Evolutionary conservation across 2,329 filamentous ascomycete genomes (phyloP).

Genomic region (Botrytis galanthina): DNA sequence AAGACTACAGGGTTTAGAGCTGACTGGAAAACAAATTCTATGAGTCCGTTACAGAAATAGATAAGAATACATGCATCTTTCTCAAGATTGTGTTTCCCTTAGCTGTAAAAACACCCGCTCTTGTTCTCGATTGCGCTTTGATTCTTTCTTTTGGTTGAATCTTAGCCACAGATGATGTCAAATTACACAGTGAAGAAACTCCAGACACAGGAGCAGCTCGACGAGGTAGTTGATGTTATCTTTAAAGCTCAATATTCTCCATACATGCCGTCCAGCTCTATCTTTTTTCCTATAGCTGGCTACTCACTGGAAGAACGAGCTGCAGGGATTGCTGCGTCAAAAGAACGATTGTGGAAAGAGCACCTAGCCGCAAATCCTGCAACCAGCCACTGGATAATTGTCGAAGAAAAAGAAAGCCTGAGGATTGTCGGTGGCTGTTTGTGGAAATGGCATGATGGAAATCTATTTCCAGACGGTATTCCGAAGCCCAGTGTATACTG

Average conservation of each 20-base stretch:
- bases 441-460: constrained; percentile 5
- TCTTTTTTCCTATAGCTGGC: neutral
- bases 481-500: neutral
- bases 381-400: neutral
- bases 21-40: neutral
- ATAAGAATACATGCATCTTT: neutral
- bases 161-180: neutral
- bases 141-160: neutral
- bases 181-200: neutral
- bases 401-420: neutral
- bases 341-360: constrained; percentile 1
- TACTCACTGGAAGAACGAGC: neutral
- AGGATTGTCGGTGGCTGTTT: neutral
- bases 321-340: neutral
- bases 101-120: neutral
- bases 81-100: neutral
- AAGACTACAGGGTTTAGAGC: neutral
- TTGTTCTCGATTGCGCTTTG: neutral
- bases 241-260: constrained; percentile 3
- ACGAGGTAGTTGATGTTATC: neutral
- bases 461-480: neutral
- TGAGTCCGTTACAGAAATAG: neutral
- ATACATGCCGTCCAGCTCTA: neutral
- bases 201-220: neutral
- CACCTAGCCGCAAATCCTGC: neutral